Base-by-base conservation (phyloP, 441 rosid species). In the Erysimum cheiri region DNA sequence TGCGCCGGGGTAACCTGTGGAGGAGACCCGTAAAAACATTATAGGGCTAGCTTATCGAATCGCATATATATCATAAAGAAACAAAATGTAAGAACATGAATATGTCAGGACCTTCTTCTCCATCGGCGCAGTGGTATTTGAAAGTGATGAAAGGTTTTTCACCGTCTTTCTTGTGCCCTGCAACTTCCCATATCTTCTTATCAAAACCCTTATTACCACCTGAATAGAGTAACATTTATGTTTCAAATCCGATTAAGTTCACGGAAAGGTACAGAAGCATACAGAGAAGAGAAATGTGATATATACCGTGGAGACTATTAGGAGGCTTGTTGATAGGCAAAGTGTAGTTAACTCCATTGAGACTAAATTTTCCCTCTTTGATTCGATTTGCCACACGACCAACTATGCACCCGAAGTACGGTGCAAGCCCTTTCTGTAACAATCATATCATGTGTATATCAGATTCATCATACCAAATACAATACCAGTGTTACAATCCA, bases 321-420 rank as follows among this genome's bases (percentile, higher is more conserved):
- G 98, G 98, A 43, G 90, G 89, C 70, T 76, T 88, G 90, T 94
- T 91, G 67, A 94, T 73, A 4, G 96, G 90, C 78, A 94, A 75
- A 41, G 85, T 73, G 72, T 89, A 86, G 7, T 86, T 78, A 5
- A 78, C 78, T 32, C 97, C 96, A 69, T 89, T 75, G 0, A 94
- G 88, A 57, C 81, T 79, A 48, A 94, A 91, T 69, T 89, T 94
- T 19, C 97, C 98, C 13, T 88, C 85, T 72, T 77, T 91, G 67
- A 93, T 91, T 72, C 95, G 77, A 80, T 93, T 93, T 2, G 97
- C 98, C 8, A 91, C 97, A 64, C 98, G 85, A n/a, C 97, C 97
- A 70, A 93, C 97, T 54, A 93, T 91, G 81, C 90, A 85, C 14
- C 95, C 96, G 28, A 91, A 94, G 78, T 78, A 94, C 4, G 96